phyloP scores from a whole-genome alignment of 2,329 filamentous ascomycete genomes.

The Lecanicillium sp. region DNA sequence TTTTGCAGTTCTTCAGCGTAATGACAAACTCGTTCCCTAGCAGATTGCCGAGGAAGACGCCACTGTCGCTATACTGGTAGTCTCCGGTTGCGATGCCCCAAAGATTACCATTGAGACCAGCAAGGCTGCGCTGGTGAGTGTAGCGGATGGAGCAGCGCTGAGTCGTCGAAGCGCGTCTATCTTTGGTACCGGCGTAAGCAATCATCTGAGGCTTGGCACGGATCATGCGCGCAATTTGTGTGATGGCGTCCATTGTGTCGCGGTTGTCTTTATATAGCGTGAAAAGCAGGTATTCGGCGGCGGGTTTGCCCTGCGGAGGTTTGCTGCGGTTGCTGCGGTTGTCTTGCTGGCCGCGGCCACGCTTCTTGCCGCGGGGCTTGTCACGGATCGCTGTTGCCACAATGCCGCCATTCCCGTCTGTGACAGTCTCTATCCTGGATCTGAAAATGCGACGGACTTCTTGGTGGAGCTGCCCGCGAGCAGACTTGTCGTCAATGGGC shows the following conservation, averaged over 20 bases:
- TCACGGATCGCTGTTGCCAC: slow-evolving; percentile 60
- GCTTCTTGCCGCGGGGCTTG: slow-evolving; percentile 27
- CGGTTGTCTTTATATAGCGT: slow-evolving; percentile 95
- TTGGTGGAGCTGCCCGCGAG: slow-evolving; percentile 45
- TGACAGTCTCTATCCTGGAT: slow-evolving; percentile 71
- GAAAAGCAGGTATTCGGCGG: slow-evolving; percentile 80
- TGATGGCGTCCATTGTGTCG: slow-evolving; percentile 88
- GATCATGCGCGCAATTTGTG: slow-evolving; percentile 67
- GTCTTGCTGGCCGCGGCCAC: slow-evolving; percentile 14
- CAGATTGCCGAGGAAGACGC: slow-evolving; percentile 77
- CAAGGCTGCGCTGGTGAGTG: slow-evolving; percentile 52
- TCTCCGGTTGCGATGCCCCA: slow-evolving; percentile 67
- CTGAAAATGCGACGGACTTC: slow-evolving; percentile 73
- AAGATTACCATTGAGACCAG: slow-evolving; percentile 56
- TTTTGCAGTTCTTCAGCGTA: slow-evolving; percentile 77
- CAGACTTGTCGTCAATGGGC: slow-evolving; percentile 37
- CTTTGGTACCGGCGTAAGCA: slow-evolving; percentile 77
- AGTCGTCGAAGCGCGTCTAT: slow-evolving; percentile 77
- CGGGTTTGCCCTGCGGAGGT: slow-evolving; percentile 19
- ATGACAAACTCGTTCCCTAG: slow-evolving; percentile 90
- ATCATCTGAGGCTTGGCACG: slow-evolving; percentile 72
- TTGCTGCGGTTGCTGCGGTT: background rate
- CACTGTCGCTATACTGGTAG: slow-evolving; percentile 67
- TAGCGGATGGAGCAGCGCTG: slow-evolving; percentile 67
- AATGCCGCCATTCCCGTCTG: slow-evolving; percentile 51